These are phyloP conservation scores for Platanthera guangdongensis DNA, from an alignment of 106 monocot genomes.

Conservation along the genomic window DNA sequence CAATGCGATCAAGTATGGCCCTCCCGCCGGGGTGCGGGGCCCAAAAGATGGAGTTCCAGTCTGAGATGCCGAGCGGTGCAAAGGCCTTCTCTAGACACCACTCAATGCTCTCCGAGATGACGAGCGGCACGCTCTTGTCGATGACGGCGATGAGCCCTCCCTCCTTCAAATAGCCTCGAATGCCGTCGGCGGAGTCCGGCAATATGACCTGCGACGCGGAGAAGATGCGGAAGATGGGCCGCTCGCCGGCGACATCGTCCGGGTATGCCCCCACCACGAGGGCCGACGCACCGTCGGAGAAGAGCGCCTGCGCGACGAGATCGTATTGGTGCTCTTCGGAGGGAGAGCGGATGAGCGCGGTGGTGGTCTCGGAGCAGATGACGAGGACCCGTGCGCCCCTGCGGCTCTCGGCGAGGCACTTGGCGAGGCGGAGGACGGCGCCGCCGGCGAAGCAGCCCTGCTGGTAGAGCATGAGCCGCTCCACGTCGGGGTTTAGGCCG, in stretches of 20 bases:
- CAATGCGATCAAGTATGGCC: slow-evolving; percentile 7
- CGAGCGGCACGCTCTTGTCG: slow-evolving; percentile 1
- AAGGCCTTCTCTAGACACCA: slow-evolving; percentile 3
- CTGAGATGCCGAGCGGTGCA: background rate
- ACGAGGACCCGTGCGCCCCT: slow-evolving; percentile 6
- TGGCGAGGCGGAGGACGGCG: too few relatives aligned
- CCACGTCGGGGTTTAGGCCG: slow-evolving; percentile 7
- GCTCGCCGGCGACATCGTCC: background rate
- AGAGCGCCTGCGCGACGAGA: slow-evolving; percentile 8
- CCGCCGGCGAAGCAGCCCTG: background rate
- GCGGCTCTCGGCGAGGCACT: background rate
- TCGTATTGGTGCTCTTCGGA: slow-evolving; percentile 1
- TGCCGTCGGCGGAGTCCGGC: slow-evolving; percentile 4
- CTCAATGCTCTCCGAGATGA: slow-evolving; percentile 7
- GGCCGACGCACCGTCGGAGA: slow-evolving; percentile 8
- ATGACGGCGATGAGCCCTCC: background rate
- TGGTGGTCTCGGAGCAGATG: slow-evolving; percentile 10
- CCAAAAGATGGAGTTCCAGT: slow-evolving; percentile 14
- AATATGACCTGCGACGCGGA: slow-evolving; percentile 5
- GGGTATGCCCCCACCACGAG: background rate
- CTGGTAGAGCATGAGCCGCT: slow-evolving; percentile 13
- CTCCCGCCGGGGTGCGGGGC: slow-evolving; percentile 1
- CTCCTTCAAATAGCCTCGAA: slow-evolving; percentile 6
- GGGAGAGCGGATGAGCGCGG: background rate
- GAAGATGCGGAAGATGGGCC: slow-evolving; percentile 7